Evolutionary conservation across 2,329 filamentous ascomycete genomes (phyloP), one percentile per base, ranked within the genome.

Genomic region (Claviceps sp.): DNA sequence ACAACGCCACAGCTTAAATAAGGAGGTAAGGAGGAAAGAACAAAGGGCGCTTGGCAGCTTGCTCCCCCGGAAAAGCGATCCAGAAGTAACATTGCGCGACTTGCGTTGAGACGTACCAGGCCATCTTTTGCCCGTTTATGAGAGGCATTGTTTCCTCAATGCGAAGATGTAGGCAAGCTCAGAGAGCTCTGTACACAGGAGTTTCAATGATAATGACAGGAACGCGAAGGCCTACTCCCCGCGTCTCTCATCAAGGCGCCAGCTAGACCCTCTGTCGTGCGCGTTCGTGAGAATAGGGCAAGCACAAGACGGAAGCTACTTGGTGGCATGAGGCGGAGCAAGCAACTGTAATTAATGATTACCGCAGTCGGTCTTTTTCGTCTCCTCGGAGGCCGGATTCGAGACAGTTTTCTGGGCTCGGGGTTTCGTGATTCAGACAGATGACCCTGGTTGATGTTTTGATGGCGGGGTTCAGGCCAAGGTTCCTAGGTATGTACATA

Each of bases 71-170:
- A n/a, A 22, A 4, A 34, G 30, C 30, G 30, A 34, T 4, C 9
- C 30, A 34, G 30, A 30, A n/a, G 16, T n/a, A 30, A 45, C 3
- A 22, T 14, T 44, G 42, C 20, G 37, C 7, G 34, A 37, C 11
- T 26, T 20, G 11, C 6, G 11, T 20, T 37, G 14, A 13, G 52
- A 72, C 82, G 61, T 76, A 86, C 83, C 83, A 86, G 63, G 83
- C 83, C 75, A 86, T 85, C 69, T 84, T 85, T 65, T 81, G 73
- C 56, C 82, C 83, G 61, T 85, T 79, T 58, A 86, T 81, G 48
- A 82, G 72, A 62, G 81, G 80, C 83, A 86, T 86, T 52, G 63
- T 72, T 34, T 34, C 30, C 30, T 34, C 5, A 24, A 24, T 8
- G 64, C 24, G 43, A 43, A 5, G n/a, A 9, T 11, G n/a, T 4